phyloP scores from a whole-genome alignment of 305 asterid genomes.

The Fraxinus sp. region DNA sequence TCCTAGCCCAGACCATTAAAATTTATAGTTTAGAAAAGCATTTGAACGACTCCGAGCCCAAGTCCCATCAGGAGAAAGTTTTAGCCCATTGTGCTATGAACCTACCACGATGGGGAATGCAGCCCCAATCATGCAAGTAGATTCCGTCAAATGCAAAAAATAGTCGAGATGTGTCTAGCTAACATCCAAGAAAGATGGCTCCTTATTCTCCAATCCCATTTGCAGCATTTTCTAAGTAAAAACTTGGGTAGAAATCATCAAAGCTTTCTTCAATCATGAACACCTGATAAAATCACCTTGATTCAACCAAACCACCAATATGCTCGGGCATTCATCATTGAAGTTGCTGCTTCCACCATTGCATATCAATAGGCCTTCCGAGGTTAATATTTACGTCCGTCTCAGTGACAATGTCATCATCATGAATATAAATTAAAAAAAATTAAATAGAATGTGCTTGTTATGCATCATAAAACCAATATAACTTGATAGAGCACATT shows the following conservation, averaged over 20 bases:
- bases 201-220: neutral
- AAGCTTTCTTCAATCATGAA: neutral
- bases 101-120: neutral
- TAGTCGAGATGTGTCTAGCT: neutral
- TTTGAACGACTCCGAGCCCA: neutral
- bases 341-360: neutral
- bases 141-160: neutral
- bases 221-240: neutral
- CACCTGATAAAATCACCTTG: neutral
- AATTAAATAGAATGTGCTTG: neutral
- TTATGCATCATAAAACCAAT: neutral
- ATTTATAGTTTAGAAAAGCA: neutral
- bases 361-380: neutral
- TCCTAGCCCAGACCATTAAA: neutral
- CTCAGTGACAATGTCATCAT: neutral
- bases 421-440: neutral
- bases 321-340: neutral
- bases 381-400: neutral
- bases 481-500: neutral
- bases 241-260: neutral
- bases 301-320: neutral
- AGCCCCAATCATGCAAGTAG: conserved; percentile 1
- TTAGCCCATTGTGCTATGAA: neutral
- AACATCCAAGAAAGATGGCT: neutral
- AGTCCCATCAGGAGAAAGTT: neutral